These are phyloP conservation scores for Picea sitchensis DNA, from an alignment of 75 land plant genomes.

Conservation along the genomic window DNA sequence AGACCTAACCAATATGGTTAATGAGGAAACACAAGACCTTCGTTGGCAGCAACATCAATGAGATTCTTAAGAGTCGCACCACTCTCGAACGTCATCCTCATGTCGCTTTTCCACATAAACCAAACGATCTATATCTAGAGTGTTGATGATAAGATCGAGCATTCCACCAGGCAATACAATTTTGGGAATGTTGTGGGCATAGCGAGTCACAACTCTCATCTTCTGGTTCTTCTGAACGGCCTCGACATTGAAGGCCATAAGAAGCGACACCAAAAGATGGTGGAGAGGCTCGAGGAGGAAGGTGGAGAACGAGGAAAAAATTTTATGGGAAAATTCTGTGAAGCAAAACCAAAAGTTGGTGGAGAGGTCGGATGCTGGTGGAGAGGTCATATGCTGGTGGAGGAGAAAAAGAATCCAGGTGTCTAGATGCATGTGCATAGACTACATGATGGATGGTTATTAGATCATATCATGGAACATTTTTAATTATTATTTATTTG, in stretches of 20 bases:
- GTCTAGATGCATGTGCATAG: too few species aligned
- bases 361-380: too few species aligned
- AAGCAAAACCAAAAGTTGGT: too few species aligned
- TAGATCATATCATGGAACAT: too few species aligned
- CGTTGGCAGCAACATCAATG: not conserved
- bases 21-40: conserved; percentile 10
- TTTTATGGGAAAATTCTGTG: too few species aligned
- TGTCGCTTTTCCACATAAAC: conserved; percentile 5
- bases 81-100: conserved; percentile 17
- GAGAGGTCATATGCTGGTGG: too few species aligned
- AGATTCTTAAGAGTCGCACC: conserved; percentile 14
- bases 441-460: too few species aligned
- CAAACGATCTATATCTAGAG: conserved; percentile 9
- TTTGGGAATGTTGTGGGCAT: not conserved
- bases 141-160: conserved; percentile 26
- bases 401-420: too few species aligned
- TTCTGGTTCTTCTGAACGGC: conserved; percentile 4
- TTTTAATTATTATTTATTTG: too few species aligned
- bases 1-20: not conserved
- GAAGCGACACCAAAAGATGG: not conserved
- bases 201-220: too few species aligned
- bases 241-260: conserved; percentile 25
- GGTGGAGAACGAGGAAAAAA: too few species aligned
- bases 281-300: too few species aligned
- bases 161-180: conserved; percentile 30